Evolutionary conservation across 176 grass and related monocot genomes (phyloP), one percentile per base, ranked within the genome.

Genomic region (Oryza brachyantha): DNA sequence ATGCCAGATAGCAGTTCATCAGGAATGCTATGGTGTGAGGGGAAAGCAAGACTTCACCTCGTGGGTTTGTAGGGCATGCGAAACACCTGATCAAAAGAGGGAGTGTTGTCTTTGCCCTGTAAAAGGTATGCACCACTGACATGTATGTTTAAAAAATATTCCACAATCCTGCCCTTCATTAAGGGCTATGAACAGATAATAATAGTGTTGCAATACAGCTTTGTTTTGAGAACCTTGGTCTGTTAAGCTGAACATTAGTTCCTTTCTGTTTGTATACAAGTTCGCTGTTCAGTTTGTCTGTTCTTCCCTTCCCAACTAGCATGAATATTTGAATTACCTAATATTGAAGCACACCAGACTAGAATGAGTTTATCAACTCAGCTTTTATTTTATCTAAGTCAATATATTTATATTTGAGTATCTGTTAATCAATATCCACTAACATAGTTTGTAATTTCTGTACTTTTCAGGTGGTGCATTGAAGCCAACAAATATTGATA

Each of bases 1-100:
- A 87, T 98, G 95, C 75, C 95, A 98, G 87, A 98, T 98, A 80
- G 95, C 89, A 69, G 95, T 98, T 76, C 95, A 94, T 77, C 95
- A 98, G 82, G 95, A 98, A 86, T 98, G 95, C 75, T 98, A 98
- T 85, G 95, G 95, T 73, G 90, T 94, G 74, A 93, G 90, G 35
- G 78, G 83, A 61, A 89, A 84, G 67, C 89, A 93, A 73, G 95
- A 98, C 78, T 98, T 98, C 45, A 98, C 95, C 52, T 93, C 92
- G 60, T 98, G 95, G 95, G 83, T 98, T 84, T 98, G 95, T 80
- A 80, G 92, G 67, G 90, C 92, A 70, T 98, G 95, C 75, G 95
- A 98, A 83, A 91, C 79, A 50, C 87, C 95, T 82, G 77, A 85
- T 35, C 84, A 94, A 78, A 94, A 92, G 75, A 75, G 85, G 79